A percentile compares a stretch with the other conserved stretches of the same genome.
Evolutionary conservation across 495 filamentous ascomycete genomes (phyloP).

Genomic region (Parathielavia hyrcaniae): DNA sequence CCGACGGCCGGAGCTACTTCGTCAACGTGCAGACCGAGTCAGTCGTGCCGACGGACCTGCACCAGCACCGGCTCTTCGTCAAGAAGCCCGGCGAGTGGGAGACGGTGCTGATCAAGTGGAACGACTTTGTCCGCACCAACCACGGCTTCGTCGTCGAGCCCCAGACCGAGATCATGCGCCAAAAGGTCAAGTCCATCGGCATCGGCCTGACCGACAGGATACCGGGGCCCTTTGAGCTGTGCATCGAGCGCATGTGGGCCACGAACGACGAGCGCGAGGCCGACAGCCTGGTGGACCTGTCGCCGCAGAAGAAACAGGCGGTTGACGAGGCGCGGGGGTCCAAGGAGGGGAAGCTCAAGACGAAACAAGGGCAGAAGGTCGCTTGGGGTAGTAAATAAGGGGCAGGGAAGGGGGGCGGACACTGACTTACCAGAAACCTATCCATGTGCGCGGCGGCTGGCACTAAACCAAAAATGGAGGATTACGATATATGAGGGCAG

Average conservation of each 20-base stretch:
- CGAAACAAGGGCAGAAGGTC: conserved; percentile 43
- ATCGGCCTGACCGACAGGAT: conserved; percentile 84
- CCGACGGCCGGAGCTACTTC: conserved; percentile 86
- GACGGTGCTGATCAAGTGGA: conserved; percentile 80
- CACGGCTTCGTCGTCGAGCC: conserved; percentile 85
- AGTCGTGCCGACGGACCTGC: conserved; percentile 84
- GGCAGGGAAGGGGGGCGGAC: background rate
- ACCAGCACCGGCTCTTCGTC: conserved; percentile 87
- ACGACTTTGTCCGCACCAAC: conserved; percentile 92
- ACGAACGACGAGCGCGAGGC: conserved; percentile 51
- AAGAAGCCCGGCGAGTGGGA: conserved; percentile 84
- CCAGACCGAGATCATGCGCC: conserved; percentile 75
- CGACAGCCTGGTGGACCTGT: conserved; percentile 24
- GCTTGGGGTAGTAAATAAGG: conserved; percentile 38
- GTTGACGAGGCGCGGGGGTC: background rate
- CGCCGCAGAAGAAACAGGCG: background rate
- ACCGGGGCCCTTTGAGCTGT: conserved; percentile 77
- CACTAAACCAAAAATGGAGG: no score
- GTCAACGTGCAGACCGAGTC: conserved; percentile 94
- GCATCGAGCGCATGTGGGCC: conserved; percentile 80
- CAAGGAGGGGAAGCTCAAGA: conserved; percentile 39
- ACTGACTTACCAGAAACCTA: background rate
- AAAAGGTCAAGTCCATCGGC: conserved; percentile 78
- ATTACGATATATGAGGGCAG: no score
- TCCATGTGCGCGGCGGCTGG: background rate